A percentile compares a stretch with the other conserved stretches of the same genome.
Evolutionary conservation across 1,284 basidiomycete species (phyloP).

Genomic region (Rhodotorula sp.): DNA sequence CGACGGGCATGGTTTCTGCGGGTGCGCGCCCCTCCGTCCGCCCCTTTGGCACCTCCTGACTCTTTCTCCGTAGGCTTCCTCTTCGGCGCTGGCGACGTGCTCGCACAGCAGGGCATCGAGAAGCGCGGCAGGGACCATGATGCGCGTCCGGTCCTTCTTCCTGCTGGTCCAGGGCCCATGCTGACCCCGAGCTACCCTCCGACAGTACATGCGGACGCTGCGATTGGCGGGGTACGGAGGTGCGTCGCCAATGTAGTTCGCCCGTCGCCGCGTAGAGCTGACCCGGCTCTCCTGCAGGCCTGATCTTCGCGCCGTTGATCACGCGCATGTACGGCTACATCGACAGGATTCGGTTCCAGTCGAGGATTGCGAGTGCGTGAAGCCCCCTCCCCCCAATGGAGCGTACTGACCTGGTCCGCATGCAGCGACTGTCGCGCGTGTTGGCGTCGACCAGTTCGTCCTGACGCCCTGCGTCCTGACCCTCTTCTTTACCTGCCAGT

Average conservation of each 20-base stretch:
- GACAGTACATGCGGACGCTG: constrained; percentile 67
- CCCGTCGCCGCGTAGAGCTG: neutral
- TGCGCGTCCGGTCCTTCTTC: constrained; percentile 54
- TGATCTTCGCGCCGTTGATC: constrained; percentile 40
- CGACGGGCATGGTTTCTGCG: constrained; percentile 28
- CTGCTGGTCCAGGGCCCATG: rapidly evolving
- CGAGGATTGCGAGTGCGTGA: constrained; percentile 1
- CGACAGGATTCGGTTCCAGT: constrained; percentile 39
- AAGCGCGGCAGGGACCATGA: constrained; percentile 66
- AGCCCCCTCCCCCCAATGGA: neutral
- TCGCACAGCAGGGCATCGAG: constrained; percentile 80
- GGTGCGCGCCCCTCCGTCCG: constrained; percentile 1
- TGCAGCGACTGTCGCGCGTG: constrained; percentile 54
- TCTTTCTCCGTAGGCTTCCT: constrained; percentile 18
- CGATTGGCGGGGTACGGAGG: constrained; percentile 74
- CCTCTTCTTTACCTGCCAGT: constrained; percentile 74
- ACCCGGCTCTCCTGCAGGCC: constrained; percentile 32
- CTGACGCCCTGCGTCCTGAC: constrained; percentile 67
- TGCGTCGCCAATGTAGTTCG: neutral
- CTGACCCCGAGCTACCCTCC: too few relatives aligned
- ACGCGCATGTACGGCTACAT: constrained; percentile 41
- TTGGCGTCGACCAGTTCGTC: constrained; percentile 72
- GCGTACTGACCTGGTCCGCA: neutral
- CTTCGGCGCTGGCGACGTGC: constrained; percentile 66
- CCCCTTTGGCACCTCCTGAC: too few relatives aligned